Conservation (phyloP, 352 stramenopile genomes). For the Peronospora belbahrii region DNA sequence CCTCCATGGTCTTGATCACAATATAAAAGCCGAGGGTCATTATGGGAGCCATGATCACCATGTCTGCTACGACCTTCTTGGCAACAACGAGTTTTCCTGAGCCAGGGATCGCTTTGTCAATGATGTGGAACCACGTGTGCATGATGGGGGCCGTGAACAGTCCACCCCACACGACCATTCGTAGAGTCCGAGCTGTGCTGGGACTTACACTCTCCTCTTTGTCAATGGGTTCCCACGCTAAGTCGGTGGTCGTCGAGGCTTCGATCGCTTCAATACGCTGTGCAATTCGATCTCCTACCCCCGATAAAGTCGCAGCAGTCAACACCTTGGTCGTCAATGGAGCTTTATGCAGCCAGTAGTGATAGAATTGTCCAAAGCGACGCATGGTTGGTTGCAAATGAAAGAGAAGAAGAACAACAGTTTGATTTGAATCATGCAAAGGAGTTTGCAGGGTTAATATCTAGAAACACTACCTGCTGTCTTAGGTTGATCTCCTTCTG, state of each 20-base stretch:
- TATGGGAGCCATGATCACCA: slow-evolving; percentile 34
- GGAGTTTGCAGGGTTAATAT: not conserved
- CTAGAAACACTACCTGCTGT: too few relatives aligned
- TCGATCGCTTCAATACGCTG: slow-evolving; percentile 28
- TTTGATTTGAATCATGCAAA: slow-evolving; percentile 9
- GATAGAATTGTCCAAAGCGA: slow-evolving; percentile 30
- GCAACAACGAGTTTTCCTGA: slow-evolving; percentile 20
- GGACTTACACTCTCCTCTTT: slow-evolving; percentile 9
- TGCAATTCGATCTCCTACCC: slow-evolving; percentile 37
- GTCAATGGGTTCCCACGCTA: not conserved
- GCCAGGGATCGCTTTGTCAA: slow-evolving; percentile 48
- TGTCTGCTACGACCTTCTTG: slow-evolving; percentile 39
- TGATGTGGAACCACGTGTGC: slow-evolving; percentile 85
- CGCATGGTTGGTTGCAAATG: slow-evolving; percentile 15
- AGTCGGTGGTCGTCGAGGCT: not conserved
- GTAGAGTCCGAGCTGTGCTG: slow-evolving; percentile 37
- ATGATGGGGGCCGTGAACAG: slow-evolving; percentile 80
- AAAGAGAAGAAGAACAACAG: not conserved
- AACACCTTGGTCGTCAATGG: slow-evolving; percentile 49
- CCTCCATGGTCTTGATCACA: slow-evolving; percentile 35
- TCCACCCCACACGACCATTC: slow-evolving; percentile 85
- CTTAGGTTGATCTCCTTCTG: too few relatives aligned
- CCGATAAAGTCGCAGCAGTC: slow-evolving; percentile 38
- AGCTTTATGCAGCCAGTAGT: slow-evolving; percentile 35
- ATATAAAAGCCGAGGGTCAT: slow-evolving; percentile 40